These are phyloP conservation scores for Metschnikowia continentalis DNA, from an alignment of 805 yeast species.

Conservation along the genomic window DNA sequence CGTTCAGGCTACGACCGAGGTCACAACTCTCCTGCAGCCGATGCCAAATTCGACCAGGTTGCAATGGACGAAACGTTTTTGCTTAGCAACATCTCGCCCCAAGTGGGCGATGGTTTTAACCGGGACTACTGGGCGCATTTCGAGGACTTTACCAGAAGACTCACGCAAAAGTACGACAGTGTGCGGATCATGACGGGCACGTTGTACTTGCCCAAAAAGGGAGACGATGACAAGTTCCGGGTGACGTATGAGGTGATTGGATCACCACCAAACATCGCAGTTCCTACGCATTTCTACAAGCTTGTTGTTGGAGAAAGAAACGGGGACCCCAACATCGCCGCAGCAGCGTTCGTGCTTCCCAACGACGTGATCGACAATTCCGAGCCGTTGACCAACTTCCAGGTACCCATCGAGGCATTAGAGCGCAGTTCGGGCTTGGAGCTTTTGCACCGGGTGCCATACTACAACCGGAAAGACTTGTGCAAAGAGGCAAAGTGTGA, in stretches of 20 bases:
- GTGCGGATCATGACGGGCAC: slow-evolving; percentile 95
- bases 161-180: slow-evolving; percentile 64
- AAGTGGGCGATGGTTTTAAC: slow-evolving; percentile 96
- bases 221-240: slow-evolving; percentile 78
- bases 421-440: slow-evolving; percentile 86
- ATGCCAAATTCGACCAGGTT: slow-evolving; percentile 81
- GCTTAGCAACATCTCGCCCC: slow-evolving; percentile 91
- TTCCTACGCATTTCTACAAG: slow-evolving; percentile 96
- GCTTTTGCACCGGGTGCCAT: slow-evolving; percentile 66
- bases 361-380: slow-evolving; percentile 73
- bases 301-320: slow-evolving; percentile 74
- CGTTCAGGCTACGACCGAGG: slow-evolving; percentile 96
- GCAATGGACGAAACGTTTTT: slow-evolving; percentile 96
- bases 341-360: slow-evolving; percentile 92
- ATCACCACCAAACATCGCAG: slow-evolving; percentile 93
- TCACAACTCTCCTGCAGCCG: slow-evolving; percentile 97
- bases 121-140: slow-evolving; percentile 97
- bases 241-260: slow-evolving; percentile 93
- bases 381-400: slow-evolving; percentile 67
- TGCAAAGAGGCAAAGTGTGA: slow-evolving; percentile 81
- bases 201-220: slow-evolving; percentile 73
- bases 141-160: slow-evolving; percentile 79
- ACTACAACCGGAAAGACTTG: slow-evolving; percentile 51
- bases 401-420: slow-evolving; percentile 85
- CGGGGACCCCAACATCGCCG: slow-evolving; percentile 50